Evolutionary conservation across 2,329 filamentous ascomycete species (phyloP), one percentile per base, ranked within the genome.

Genomic region (Colletotrichum filicis): DNA sequence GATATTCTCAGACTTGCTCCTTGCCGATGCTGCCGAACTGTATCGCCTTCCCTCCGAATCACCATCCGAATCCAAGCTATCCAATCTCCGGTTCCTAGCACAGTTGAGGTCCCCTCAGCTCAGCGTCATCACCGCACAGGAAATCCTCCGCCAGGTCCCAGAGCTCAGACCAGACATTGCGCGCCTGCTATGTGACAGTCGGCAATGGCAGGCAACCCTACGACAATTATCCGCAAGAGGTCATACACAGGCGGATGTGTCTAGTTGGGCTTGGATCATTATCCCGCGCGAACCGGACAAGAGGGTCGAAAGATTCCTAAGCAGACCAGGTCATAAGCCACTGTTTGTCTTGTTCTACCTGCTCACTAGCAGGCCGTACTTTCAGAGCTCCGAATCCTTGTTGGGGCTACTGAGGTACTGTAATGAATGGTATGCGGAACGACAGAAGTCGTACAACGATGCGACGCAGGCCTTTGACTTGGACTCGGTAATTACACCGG

Each of bases 271-370:
- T 7, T 62, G 60, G 62, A 64, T 68, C 26, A 49, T 75, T 5
- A 6, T 67, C 37, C 32, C 59, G 32, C 26, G 28, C 7, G 30
- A 61, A 8, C 49, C 68, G 16, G 73, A 75, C 49, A 28, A 63
- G n/a, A 57, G 73, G 55, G 69, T 73, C 8, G 19, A 46, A 12
- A 35, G 32, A 19, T 71, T 74, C 24, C 14, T 75, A 22, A 42
- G 37, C 55, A 56, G 32, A 14, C 16, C 37, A 22, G 9, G 56
- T n/a, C 49, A 67, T 12, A 75, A 75, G 19, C 74, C 74, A 22
- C 14, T 49, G 2, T 75, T 75, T n/a, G 4, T 75, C 14, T 66
- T 75, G 4, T 60, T 62, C 42, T 56, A 74, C 32, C 35, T 75
- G 9, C 58, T 75, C 30, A 68, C 42, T 16, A 30, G 24, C 30